phyloP scores from a whole-genome alignment of 2,329 filamentous ascomycete species.

The Geosmithia morbida region DNA sequence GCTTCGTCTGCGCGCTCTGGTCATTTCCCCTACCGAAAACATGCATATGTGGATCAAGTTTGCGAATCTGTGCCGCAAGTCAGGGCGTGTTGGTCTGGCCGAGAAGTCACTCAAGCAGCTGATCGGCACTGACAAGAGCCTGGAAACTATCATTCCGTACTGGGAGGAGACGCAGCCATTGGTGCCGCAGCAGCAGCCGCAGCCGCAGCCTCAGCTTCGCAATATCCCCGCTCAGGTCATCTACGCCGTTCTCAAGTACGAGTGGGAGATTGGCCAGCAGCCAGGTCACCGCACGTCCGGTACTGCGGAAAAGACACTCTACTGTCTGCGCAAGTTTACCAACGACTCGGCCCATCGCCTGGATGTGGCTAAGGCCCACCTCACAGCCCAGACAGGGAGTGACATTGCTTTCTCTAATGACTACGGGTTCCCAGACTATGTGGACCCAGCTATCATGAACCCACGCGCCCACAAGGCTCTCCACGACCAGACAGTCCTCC shows the following conservation, averaged over 20 bases:
- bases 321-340: conserved; percentile 46
- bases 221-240: conserved; percentile 62
- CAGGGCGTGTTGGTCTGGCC: conserved; percentile 81
- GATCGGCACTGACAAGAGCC: conserved; percentile 55
- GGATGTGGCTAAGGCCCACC: conserved; percentile 36
- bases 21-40: conserved; percentile 84
- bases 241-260: conserved; percentile 94
- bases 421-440: conserved; percentile 29
- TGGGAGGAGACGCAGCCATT: conserved; percentile 25
- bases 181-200: conserved; percentile 7
- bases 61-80: conserved; percentile 94
- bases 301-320: conserved; percentile 39
- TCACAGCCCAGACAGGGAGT: conserved; percentile 29
- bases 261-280: conserved; percentile 76
- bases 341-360: conserved; percentile 40
- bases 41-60: conserved; percentile 99
- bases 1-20: conserved; percentile 84
- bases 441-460: conserved; percentile 29
- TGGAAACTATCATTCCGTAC: conserved; percentile 46
- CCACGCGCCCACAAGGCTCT: conserved; percentile 36
- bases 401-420: conserved; percentile 29
- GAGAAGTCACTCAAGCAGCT: conserved; percentile 89
- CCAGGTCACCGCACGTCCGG: conserved; percentile 23
- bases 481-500: conserved; percentile 50
- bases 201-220: conserved; percentile 1